Conservation (phyloP, 225 moss, liverwort and hornwort genomes). For the Physcomitrellopsis africana region DNA sequence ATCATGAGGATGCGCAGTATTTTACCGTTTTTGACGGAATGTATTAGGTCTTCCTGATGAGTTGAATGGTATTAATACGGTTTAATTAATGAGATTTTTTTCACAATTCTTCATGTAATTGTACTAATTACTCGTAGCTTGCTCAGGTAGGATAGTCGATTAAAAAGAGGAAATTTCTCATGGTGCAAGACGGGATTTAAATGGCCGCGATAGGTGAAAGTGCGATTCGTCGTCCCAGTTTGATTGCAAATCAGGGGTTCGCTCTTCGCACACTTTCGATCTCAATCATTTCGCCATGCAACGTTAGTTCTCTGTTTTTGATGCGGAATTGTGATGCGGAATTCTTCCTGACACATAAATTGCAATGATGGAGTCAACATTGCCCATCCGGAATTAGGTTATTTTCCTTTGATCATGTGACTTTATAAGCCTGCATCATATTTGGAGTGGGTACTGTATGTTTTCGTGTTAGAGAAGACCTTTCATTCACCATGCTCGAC, state of each 20-base stretch:
- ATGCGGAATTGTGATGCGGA: not conserved
- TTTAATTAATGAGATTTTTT: not conserved
- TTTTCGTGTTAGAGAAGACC: constrained; percentile 21
- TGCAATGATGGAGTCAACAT: not conserved
- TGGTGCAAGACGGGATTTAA: not conserved
- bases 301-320: not conserved
- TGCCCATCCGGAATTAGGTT: not conserved
- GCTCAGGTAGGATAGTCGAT: not conserved
- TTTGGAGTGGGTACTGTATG: not conserved
- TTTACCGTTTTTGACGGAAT: not conserved
- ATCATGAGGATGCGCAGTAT: not conserved
- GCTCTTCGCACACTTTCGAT: not conserved
- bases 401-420: constrained; percentile 14
- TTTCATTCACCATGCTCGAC: constrained; percentile 39
- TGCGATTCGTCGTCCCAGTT: not conserved
- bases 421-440: not conserved
- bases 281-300: not conserved
- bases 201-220: not conserved
- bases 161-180: not conserved
- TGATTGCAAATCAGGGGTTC: not conserved
- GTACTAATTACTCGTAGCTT: not conserved
- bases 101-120: not conserved
- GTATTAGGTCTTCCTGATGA: not conserved
- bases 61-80: not conserved
- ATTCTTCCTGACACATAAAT: not conserved